These are phyloP conservation scores for Geotrichum cucujoidarum DNA, from an alignment of 1,139 yeast species.

Conservation along the genomic window DNA sequence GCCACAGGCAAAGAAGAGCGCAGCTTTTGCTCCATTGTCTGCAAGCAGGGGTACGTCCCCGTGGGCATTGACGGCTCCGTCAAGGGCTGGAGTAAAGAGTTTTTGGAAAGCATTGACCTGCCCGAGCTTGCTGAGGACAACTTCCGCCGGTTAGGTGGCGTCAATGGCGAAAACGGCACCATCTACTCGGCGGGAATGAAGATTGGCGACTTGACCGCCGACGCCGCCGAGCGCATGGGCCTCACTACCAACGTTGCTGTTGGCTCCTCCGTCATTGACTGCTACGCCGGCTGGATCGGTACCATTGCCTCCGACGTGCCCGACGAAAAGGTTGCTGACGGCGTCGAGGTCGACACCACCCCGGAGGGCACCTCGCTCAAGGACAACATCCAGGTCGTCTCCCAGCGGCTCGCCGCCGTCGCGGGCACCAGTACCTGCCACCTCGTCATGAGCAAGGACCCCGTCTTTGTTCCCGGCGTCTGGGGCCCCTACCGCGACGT, in stretches of 20 bases:
- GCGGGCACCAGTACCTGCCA: slow-evolving; percentile 99
- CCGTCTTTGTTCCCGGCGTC: slow-evolving; percentile 90
- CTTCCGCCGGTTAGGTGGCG: slow-evolving; percentile 79
- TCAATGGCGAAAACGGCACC: slow-evolving; percentile 63
- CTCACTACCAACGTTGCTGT: slow-evolving; percentile 74
- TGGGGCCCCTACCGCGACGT: slow-evolving; percentile 99
- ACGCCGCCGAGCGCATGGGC: slow-evolving; percentile 78
- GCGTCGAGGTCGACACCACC: slow-evolving; percentile 40
- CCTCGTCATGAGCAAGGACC: slow-evolving; percentile 76
- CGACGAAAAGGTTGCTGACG: slow-evolving; percentile 23
- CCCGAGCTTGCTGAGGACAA: slow-evolving; percentile 73
- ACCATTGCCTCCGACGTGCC: slow-evolving; percentile 84
- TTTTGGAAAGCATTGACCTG: slow-evolving; percentile 61
- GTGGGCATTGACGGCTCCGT: slow-evolving; percentile 62
- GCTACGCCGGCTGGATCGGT: slow-evolving; percentile 98
- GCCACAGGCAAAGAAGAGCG: slow-evolving; percentile 87
- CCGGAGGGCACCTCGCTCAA: neutral
- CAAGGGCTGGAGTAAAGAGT: slow-evolving; percentile 86
- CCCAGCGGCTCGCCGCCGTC: slow-evolving; percentile 91
- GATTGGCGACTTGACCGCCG: slow-evolving; percentile 63
- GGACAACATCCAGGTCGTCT: slow-evolving; percentile 36
- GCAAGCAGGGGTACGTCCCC: slow-evolving; percentile 94
- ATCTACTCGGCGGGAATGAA: slow-evolving; percentile 84
- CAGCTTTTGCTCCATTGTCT: slow-evolving; percentile 82
- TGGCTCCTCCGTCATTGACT: slow-evolving; percentile 94